phyloP scores from a whole-genome alignment of 1,139 yeast genomes.

The Kurtzmaniella quercitrusa region DNA sequence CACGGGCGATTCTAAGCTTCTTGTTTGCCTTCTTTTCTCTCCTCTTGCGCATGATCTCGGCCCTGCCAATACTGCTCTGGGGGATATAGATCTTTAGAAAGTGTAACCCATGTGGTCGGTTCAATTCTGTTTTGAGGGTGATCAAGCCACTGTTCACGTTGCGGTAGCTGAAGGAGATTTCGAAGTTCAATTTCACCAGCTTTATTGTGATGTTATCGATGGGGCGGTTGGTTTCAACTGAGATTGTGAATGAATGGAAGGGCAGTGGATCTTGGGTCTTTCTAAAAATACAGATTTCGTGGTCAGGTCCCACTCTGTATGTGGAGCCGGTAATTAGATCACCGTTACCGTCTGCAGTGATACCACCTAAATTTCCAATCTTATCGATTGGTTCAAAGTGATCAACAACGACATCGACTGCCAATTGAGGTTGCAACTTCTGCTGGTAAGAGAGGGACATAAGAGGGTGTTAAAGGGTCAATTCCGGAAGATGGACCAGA shows the following conservation, averaged over 20 bases:
- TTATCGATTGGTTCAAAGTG: too few species aligned
- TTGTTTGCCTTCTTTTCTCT: constrained; percentile 4
- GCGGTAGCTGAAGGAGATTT: neutral
- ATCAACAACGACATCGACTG: neutral
- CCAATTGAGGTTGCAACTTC: neutral
- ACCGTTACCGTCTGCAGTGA: too few species aligned
- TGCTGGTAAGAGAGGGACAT: neutral
- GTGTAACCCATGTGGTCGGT: neutral
- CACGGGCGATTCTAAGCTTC: constrained; percentile 2
- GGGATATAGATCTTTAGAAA: constrained; percentile 5
- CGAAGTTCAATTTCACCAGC: constrained; percentile 2
- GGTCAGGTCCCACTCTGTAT: constrained; percentile 5
- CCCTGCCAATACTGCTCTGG: neutral
- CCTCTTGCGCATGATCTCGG: constrained; percentile 3
- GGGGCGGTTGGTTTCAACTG: neutral
- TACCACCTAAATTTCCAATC: too few species aligned
- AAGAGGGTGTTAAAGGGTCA: neutral
- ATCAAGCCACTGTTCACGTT: constrained; percentile 3
- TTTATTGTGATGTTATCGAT: constrained; percentile 1
- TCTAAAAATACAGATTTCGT: constrained; percentile 6
- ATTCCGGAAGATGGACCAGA: too few species aligned
- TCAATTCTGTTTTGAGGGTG: constrained; percentile 1
- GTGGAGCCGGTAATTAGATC: neutral
- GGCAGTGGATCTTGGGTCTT: constrained; percentile 4
- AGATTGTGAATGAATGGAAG: constrained; percentile 3